Percentiles rank a stretch among this genome's conserved stretches.
Evolutionary conservation across 805 yeast species (phyloP).

Genomic region (Suhomyces sp.): DNA sequence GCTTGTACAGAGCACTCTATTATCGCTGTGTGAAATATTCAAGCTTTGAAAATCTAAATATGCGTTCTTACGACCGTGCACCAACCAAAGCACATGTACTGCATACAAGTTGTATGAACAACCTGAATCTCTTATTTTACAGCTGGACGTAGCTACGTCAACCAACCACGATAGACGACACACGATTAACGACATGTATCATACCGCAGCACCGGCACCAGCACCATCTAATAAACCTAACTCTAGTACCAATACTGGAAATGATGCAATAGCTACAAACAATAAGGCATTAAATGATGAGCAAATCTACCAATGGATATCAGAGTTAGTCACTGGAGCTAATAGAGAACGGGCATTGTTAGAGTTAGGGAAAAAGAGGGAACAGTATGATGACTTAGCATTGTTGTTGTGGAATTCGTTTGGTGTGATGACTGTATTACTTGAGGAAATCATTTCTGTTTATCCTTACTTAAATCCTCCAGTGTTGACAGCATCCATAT

Average conservation of each 20-base stretch:
- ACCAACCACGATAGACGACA: neutral
- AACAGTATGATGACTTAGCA: slow-evolving; percentile 91
- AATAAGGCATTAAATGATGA: slow-evolving; percentile 53
- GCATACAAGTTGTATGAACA: neutral
- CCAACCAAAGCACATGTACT: neutral
- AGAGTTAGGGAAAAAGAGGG: slow-evolving; percentile 91
- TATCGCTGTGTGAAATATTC: neutral
- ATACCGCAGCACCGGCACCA: neutral
- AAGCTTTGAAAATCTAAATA: neutral
- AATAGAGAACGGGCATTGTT: slow-evolving; percentile 89
- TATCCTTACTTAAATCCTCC: slow-evolving; percentile 91
- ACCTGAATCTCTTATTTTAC: neutral
- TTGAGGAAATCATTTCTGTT: slow-evolving; percentile 86
- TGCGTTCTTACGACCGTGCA: neutral
- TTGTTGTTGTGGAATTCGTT: slow-evolving; percentile 91
- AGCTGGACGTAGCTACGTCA: neutral
- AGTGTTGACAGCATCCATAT: slow-evolving; percentile 74
- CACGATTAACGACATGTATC: slow-evolving; percentile 3
- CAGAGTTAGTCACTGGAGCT: slow-evolving; percentile 85
- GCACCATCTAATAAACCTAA: neutral
- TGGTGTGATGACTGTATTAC: slow-evolving; percentile 90
- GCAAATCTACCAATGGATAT: slow-evolving; percentile 85
- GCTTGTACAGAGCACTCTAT: neutral
- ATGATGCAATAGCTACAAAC: slow-evolving; percentile 1
- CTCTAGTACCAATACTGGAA: neutral